Evolutionary conservation across 179 eudicot genomes (phyloP).

Genomic region (Heliamphora pulchella): DNA sequence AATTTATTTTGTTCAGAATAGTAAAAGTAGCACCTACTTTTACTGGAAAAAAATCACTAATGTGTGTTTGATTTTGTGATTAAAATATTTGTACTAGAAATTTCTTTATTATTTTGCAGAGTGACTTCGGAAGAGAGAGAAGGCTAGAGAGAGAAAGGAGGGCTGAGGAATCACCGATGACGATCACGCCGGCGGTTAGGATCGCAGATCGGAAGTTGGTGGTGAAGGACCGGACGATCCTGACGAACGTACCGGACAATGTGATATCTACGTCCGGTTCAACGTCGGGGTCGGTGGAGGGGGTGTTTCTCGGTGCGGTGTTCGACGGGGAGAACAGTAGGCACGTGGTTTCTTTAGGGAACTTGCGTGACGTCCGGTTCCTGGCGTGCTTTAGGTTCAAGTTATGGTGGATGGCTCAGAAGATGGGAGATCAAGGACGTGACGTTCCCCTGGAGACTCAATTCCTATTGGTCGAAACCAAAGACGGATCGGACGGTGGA

Average conservation of each 20-base stretch:
- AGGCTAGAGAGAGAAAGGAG: slow-evolving; percentile 22
- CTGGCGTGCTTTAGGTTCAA: slow-evolving; percentile 79
- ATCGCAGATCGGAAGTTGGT: slow-evolving; percentile 50
- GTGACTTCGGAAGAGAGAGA: slow-evolving; percentile 16
- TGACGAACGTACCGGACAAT: slow-evolving; percentile 58
- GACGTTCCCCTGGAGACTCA: slow-evolving; percentile 93
- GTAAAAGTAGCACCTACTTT: too few species aligned
- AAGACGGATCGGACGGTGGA: slow-evolving; percentile 47
- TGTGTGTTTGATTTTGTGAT: neutral
- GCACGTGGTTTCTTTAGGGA: slow-evolving; percentile 66
- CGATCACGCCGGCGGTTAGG: slow-evolving; percentile 56
- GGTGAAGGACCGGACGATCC: slow-evolving; percentile 59
- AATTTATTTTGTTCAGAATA: too few species aligned
- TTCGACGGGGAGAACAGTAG: slow-evolving; percentile 38
- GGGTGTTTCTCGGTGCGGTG: slow-evolving; percentile 63
- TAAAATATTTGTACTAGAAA: too few species aligned
- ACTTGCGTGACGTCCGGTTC: slow-evolving; percentile 56
- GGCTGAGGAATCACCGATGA: slow-evolving; percentile 38
- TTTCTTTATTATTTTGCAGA: slow-evolving; percentile 7
- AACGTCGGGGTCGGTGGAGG: slow-evolving; percentile 52
- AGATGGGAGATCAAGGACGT: slow-evolving; percentile 66
- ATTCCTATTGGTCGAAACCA: slow-evolving; percentile 66
- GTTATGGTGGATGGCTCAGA: slow-evolving; percentile 98
- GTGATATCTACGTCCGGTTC: slow-evolving; percentile 52
- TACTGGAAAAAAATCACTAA: neutral